A percentile compares a stretch with the other conserved stretches of the same genome.
These are phyloP conservation scores for Somion occarium DNA, from an alignment of 1,284 basidiomycete species.

Conservation along the genomic window DNA sequence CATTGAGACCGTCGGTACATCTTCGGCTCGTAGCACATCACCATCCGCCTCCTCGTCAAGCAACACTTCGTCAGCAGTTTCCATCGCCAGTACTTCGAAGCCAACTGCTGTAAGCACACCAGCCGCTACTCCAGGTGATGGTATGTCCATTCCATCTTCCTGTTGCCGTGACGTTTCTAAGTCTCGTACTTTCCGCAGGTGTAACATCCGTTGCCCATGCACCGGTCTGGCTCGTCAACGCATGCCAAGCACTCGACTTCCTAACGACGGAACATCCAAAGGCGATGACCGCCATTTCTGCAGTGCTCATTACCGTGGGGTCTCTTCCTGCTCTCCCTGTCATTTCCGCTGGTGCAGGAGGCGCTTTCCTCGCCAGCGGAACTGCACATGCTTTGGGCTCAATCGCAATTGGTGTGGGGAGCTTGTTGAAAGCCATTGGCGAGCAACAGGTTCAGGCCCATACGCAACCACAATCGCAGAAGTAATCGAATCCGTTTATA, in stretches of 20 bases:
- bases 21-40: constrained; percentile 9
- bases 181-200: constrained; percentile 20
- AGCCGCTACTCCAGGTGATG: constrained; percentile 23
- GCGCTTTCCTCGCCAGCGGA: constrained; percentile 62
- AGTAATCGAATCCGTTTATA: neutral
- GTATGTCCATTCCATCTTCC: constrained; percentile 18
- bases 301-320: constrained; percentile 71
- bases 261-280: constrained; percentile 70
- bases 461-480: neutral
- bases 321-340: constrained; percentile 66
- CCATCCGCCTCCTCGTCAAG: constrained; percentile 16
- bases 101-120: constrained; percentile 18
- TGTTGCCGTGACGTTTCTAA: constrained; percentile 6
- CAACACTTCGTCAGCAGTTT: constrained; percentile 12
- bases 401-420: constrained; percentile 65
- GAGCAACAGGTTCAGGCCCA: neutral
- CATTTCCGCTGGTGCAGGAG: constrained; percentile 60
- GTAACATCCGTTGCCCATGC: constrained; percentile 55
- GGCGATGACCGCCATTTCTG: constrained; percentile 67
- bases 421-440: constrained; percentile 26
- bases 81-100: constrained; percentile 9
- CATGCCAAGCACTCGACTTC: constrained; percentile 67
- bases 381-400: constrained; percentile 73
- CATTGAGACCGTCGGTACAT: constrained; percentile 22
- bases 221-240: constrained; percentile 70